These are phyloP conservation scores for Geranomyces variabilis DNA, from an alignment of 192 early-diverging fungal species.

Conservation along the genomic window DNA sequence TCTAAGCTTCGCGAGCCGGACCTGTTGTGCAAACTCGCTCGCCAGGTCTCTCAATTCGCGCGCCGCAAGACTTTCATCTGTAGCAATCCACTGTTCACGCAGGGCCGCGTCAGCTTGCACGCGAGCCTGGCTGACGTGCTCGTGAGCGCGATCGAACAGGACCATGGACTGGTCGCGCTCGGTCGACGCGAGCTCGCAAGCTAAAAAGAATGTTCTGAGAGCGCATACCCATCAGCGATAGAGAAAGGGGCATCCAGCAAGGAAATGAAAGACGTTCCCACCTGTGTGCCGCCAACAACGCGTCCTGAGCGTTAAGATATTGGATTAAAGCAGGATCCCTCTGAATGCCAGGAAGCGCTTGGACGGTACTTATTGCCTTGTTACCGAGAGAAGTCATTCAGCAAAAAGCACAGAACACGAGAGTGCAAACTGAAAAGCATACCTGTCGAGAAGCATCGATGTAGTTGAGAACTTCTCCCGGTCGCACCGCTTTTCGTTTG, in stretches of 20 bases:
- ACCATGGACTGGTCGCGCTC: slow-evolving; percentile 59
- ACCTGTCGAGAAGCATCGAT: slow-evolving; percentile 69
- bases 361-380: neutral
- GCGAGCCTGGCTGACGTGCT: slow-evolving; percentile 54
- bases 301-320: slow-evolving; percentile 45
- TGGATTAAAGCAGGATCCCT: slow-evolving; percentile 50
- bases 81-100: neutral
- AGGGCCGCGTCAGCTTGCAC: slow-evolving; percentile 36
- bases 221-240: neutral
- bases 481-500: slow-evolving; percentile 48
- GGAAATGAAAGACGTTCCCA: neutral
- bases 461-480: slow-evolving; percentile 67
- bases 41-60: slow-evolving; percentile 3
- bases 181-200: slow-evolving; percentile 11
- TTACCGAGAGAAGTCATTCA: too few relatives aligned
- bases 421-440: too few relatives aligned
- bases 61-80: neutral
- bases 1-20: slow-evolving; percentile 37
- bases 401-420: too few relatives aligned
- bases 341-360: slow-evolving; percentile 27
- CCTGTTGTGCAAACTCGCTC: neutral
- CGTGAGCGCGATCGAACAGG: slow-evolving; percentile 61
- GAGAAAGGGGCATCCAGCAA: neutral
- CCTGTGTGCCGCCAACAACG: neutral
- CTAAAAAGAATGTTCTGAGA: slow-evolving; percentile 19